Evolutionary conservation across 495 filamentous ascomycete species (phyloP), one percentile per base, ranked within the genome.

Genomic region (Annulohypoxylon maeteangense): DNA sequence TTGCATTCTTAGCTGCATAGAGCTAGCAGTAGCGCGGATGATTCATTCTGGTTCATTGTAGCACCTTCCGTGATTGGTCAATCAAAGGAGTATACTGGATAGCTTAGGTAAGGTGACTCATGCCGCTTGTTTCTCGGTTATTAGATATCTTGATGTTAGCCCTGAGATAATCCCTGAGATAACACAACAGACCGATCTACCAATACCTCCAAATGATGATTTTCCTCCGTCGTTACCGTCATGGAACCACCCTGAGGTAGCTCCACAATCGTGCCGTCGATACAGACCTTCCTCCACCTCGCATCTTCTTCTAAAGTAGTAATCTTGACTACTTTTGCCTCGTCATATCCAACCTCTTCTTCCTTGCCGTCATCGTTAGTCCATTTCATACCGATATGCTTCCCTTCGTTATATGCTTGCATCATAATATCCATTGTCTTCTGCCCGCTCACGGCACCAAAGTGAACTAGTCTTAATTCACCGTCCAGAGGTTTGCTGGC

Each of bases 231-330:
- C 27, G 48, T 38, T 0, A 96, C 82, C 55, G 89, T 86, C 79
- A 95, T 87, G 87, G 87, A 91, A 6, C 95, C 94, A 0, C 85
- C 88, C 65, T 85, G 71, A 47, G 89, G 88, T 16, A 97, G 76
- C 60, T 84, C 85, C 8, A 97, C 86, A 68, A 97, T 94, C 63
- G 90, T 91, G 11, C 95, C 95, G 81, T 98, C 95, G 22, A 98
- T 82, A 75, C 94, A 98, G 1, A 96, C 87, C 66, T 93, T 87
- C 62, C 94, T 81, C 93, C 93, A 97, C 67, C 87, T 82, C 44
- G 87, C 75, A 51, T 91, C 87, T 12, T 74, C 64, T 71, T 94
- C 90, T 7, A 83, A 63, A 38, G 96, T 88, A 34, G 89, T 83
- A 29, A 97, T 87, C 47, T 82, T 83, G 22, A 94, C 47, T 22